Conservation (phyloP, 2,329 filamentous ascomycete genomes). For the Colletotrichum somersetense region DNA sequence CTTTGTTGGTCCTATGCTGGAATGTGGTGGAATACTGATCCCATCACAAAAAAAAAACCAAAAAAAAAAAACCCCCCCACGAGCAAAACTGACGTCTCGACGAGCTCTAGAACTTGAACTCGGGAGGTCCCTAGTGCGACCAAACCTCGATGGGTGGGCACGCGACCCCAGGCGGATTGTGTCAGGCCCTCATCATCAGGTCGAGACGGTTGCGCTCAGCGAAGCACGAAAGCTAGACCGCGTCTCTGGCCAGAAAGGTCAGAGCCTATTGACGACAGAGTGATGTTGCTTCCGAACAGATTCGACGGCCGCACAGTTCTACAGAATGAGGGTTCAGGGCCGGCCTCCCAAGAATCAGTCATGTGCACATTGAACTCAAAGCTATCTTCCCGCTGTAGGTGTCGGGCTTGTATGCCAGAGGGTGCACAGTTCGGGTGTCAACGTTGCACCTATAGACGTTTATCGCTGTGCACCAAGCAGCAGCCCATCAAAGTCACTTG, state of each 20-base stretch:
- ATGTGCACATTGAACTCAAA: not conserved
- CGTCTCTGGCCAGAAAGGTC: not conserved
- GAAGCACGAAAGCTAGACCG: not conserved
- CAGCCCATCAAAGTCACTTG: conserved; percentile 3
- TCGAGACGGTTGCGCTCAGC: not conserved
- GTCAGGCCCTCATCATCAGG: not conserved
- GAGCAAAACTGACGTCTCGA: not conserved
- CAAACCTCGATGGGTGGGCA: not conserved
- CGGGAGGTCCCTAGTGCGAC: not conserved
- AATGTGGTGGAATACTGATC: not conserved
- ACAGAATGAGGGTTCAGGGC: not conserved
- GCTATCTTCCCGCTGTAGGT: not conserved
- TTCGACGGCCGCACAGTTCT: not conserved
- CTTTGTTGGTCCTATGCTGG: not conserved
- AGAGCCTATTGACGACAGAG: no score
- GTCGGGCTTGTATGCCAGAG: not conserved
- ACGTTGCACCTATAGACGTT: not conserved
- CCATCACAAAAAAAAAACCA: no score
- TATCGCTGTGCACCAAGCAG: not conserved
- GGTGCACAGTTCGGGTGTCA: not conserved
- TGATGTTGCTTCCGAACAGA: not conserved
- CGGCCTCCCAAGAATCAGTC: not conserved
- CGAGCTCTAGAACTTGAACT: not conserved
- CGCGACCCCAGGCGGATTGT: not conserved
- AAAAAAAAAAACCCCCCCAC: no score